phyloP scores from a whole-genome alignment of 2,329 filamentous ascomycete species.

The Microcera coccophila region DNA sequence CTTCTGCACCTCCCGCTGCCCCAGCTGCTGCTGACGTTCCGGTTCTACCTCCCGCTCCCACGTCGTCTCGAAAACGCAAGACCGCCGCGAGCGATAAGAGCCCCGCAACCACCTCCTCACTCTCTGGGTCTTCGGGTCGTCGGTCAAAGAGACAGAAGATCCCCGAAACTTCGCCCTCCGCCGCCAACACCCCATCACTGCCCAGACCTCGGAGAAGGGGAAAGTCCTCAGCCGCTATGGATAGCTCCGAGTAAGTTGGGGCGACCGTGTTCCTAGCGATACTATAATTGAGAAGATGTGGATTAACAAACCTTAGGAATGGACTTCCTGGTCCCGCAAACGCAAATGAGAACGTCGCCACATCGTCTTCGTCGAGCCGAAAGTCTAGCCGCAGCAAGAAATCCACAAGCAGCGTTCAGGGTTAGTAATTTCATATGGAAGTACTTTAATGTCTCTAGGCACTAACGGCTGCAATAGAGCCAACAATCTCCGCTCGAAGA shows the following conservation, averaged over 20 bases:
- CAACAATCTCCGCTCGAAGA: slow-evolving; percentile 40
- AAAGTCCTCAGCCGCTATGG: slow-evolving; percentile 64
- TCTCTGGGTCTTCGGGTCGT: slow-evolving; percentile 43
- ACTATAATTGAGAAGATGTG: not conserved
- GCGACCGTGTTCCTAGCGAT: not conserved
- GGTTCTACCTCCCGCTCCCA: slow-evolving; percentile 40
- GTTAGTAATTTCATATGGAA: slow-evolving; percentile 27
- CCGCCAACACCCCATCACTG: slow-evolving; percentile 29
- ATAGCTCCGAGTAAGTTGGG: slow-evolving; percentile 60
- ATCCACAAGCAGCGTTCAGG: slow-evolving; percentile 43
- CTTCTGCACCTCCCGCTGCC: slow-evolving; percentile 40
- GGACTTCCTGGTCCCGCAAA: slow-evolving; percentile 52
- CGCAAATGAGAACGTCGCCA: slow-evolving; percentile 53
- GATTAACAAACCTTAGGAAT: slow-evolving; percentile 12
- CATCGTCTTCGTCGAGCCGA: slow-evolving; percentile 63
- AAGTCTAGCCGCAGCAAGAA: slow-evolving; percentile 73
- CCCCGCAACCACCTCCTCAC: slow-evolving; percentile 31
- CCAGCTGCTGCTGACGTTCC: slow-evolving; percentile 37
- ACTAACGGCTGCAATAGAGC: slow-evolving; percentile 28
- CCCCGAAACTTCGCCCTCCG: slow-evolving; percentile 43
- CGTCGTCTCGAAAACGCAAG: slow-evolving; percentile 72
- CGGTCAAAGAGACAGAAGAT: slow-evolving; percentile 70
- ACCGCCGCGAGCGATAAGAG: slow-evolving; percentile 49
- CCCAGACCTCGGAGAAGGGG: slow-evolving; percentile 55
- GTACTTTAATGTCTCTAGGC: not conserved